Conservation (phyloP, 768 basidiomycete genomes). For the Termitomyces sp. region DNA sequence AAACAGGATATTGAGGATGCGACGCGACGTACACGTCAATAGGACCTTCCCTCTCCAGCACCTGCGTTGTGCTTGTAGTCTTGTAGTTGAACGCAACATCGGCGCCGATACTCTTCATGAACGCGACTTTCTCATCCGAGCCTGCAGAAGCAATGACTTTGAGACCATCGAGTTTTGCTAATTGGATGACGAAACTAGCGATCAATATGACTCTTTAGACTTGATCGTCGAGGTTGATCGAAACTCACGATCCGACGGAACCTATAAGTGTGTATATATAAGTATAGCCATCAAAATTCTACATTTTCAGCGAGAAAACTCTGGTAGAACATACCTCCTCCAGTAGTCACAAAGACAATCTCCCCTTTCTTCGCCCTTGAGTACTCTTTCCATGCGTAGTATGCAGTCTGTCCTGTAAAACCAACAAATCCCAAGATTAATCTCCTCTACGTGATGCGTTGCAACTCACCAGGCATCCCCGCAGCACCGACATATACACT, state of each 20-base stretch:
- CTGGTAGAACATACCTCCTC: conserved; percentile 24
- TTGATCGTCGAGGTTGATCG: background rate
- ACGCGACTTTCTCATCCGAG: conserved; percentile 67
- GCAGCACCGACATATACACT: conserved; percentile 42
- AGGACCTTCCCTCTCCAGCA: conserved; percentile 51
- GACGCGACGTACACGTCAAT: conserved; percentile 33
- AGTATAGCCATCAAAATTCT: background rate
- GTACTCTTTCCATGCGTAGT: conserved; percentile 35
- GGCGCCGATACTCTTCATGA: conserved; percentile 52
- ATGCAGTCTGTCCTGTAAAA: conserved; percentile 31
- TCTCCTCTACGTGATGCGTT: background rate
- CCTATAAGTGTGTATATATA: too few species aligned
- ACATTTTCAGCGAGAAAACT: background rate
- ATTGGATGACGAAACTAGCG: conserved; percentile 42
- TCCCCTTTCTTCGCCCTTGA: conserved; percentile 37
- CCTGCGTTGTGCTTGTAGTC: conserved; percentile 43
- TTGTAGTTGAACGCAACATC: conserved; percentile 77
- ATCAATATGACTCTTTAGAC: background rate
- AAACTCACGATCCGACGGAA: conserved; percentile 42
- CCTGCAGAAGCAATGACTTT: conserved; percentile 73
- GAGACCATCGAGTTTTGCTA: conserved; percentile 45
- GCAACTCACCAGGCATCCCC: conserved; percentile 47
- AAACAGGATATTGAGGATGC: background rate
- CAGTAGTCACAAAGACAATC: conserved; percentile 34
- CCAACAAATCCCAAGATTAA: background rate